These are phyloP conservation scores for Lachancea sp. DNA, from an alignment of 805 yeast genomes.

Conservation along the genomic window DNA sequence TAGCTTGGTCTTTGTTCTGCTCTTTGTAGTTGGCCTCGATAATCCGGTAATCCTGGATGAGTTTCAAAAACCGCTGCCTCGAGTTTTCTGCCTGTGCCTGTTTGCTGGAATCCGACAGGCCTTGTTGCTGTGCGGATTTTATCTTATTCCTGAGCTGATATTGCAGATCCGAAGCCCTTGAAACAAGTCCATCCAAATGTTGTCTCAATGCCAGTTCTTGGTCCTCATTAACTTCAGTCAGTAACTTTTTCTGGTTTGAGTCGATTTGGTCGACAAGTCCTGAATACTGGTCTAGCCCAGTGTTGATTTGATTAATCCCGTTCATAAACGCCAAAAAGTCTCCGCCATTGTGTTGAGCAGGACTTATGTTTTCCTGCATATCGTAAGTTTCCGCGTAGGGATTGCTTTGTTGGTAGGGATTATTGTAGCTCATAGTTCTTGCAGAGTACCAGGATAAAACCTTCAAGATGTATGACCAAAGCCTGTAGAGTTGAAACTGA, in stretches of 20 bases:
- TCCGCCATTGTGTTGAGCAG: constrained; percentile 29
- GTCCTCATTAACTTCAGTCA: constrained; percentile 67
- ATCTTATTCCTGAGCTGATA: constrained; percentile 67
- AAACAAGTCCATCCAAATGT: constrained; percentile 68
- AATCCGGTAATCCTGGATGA: constrained; percentile 80
- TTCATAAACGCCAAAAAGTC: constrained; percentile 64
- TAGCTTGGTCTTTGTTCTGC: constrained; percentile 79
- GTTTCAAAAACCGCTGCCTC: constrained; percentile 75
- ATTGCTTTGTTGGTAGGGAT: constrained; percentile 25
- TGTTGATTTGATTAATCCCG: constrained; percentile 61
- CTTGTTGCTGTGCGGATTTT: constrained; percentile 65
- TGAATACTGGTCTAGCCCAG: constrained; percentile 63
- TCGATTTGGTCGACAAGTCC: constrained; percentile 63
- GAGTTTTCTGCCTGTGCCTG: constrained; percentile 86
- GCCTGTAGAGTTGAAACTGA: background rate
- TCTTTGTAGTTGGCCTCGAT: constrained; percentile 83
- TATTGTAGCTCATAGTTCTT: constrained; percentile 28
- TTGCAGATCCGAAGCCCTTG: constrained; percentile 77
- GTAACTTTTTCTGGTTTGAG: constrained; percentile 59
- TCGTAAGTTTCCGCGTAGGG: constrained; percentile 20
- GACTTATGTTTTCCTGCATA: constrained; percentile 18
- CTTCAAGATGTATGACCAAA: background rate
- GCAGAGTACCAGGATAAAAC: background rate
- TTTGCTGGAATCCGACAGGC: constrained; percentile 69
- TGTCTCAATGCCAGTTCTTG: constrained; percentile 62